Evolutionary conservation across 345 rosid genomes (phyloP).

Genomic region (Euclidium syriacum): DNA sequence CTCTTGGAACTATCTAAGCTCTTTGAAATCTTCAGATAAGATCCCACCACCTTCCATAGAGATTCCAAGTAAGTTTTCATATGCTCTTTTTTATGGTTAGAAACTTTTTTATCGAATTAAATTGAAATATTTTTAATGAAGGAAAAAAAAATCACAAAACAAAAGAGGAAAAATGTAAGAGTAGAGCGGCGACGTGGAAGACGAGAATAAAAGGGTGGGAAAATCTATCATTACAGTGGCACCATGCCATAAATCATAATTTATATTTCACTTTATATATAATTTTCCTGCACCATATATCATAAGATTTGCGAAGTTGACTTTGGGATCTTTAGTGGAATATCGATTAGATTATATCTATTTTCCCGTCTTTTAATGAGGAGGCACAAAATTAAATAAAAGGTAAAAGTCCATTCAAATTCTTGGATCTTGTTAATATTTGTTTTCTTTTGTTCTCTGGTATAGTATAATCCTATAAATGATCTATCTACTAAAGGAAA

Average conservation of each 20-base stretch:
- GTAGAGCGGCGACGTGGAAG: constrained; percentile 13
- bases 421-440: constrained; percentile 23
- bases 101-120: too few species aligned
- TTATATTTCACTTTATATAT: constrained; percentile 13
- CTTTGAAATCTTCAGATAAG: too few species aligned
- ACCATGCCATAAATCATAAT: constrained; percentile 31
- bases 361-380: constrained; percentile 20
- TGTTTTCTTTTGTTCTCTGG: not conserved
- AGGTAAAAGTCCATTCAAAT: constrained; percentile 21
- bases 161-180: not conserved
- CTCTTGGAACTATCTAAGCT: too few species aligned
- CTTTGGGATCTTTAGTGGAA: constrained; percentile 27
- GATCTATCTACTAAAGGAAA: not conserved
- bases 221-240: constrained; percentile 16
- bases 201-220: constrained; percentile 13
- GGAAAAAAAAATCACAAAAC: not conserved
- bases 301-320: constrained; percentile 29
- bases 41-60: too few species aligned
- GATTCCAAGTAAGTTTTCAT: too few species aligned
- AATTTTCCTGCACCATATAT: constrained; percentile 18
- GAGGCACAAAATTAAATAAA: constrained; percentile 31
- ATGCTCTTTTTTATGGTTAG: too few species aligned
- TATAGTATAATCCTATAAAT: not conserved
- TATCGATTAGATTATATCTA: constrained; percentile 9
- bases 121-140: too few species aligned